These are phyloP conservation scores for Aspergillus novofumigatus DNA, from an alignment of 2,329 filamentous ascomycete species.

Conservation along the genomic window DNA sequence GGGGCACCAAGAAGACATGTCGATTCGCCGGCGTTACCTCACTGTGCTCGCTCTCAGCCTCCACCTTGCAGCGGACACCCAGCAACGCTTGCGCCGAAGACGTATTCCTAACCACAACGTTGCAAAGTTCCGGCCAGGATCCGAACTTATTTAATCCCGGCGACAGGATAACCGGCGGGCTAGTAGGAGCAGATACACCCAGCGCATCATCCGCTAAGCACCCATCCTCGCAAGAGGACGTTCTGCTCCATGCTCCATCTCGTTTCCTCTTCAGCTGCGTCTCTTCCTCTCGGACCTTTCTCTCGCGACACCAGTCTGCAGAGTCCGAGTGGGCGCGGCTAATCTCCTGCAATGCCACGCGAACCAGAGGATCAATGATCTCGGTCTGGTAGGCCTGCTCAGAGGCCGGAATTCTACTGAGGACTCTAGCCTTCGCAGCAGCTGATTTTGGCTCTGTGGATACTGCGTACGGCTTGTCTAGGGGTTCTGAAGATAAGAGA, in stretches of 20 bases:
- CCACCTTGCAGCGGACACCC: slow-evolving; percentile 3
- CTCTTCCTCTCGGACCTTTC: slow-evolving; percentile 11
- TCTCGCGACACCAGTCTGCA: slow-evolving; percentile 32
- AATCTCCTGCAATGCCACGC: slow-evolving; percentile 37
- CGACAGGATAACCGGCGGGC: slow-evolving; percentile 32
- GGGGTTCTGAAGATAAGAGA: slow-evolving; percentile 42
- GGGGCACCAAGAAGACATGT: slow-evolving; percentile 44
- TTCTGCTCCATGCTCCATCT: background rate
- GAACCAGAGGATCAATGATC: slow-evolving; percentile 30
- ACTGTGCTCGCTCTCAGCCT: background rate
- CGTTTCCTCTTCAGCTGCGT: slow-evolving; percentile 1
- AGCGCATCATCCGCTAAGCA: background rate
- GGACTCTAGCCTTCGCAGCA: slow-evolving; percentile 39
- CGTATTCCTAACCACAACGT: slow-evolving; percentile 28
- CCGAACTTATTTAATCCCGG: slow-evolving; percentile 30
- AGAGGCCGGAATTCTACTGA: slow-evolving; percentile 29
- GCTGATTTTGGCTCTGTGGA: slow-evolving; percentile 50
- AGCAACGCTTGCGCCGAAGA: slow-evolving; percentile 17
- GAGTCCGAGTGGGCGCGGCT: slow-evolving; percentile 7
- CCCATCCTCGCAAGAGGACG: background rate
- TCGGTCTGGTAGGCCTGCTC: slow-evolving; percentile 30
- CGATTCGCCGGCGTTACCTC: background rate
- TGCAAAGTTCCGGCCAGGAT: slow-evolving; percentile 18
- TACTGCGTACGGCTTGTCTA: slow-evolving; percentile 44
- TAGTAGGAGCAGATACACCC: background rate